phyloP scores from a whole-genome alignment of 441 rosid genomes.

The Arabidopsis lyrata region DNA sequence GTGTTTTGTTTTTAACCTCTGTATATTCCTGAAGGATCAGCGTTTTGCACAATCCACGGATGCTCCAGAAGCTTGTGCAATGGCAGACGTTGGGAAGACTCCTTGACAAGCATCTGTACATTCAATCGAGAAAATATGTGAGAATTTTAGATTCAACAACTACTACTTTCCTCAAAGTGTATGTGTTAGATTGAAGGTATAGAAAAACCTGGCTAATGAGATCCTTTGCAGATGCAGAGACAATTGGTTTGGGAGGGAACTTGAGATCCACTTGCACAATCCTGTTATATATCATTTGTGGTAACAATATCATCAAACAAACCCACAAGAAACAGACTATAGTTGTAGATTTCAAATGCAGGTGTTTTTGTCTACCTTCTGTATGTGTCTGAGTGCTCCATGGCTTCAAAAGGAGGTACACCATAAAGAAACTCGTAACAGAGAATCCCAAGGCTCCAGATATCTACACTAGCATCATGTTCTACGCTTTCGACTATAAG shows the following conservation, averaged over 20 bases:
- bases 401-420: constrained; percentile 92
- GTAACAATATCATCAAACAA: constrained; percentile 20
- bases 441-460: constrained; percentile 96
- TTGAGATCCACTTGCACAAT: constrained; percentile 97
- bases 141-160: constrained; percentile 1
- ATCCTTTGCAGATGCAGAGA: constrained; percentile 90
- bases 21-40: constrained; percentile 88
- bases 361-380: constrained; percentile 58
- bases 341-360: neutral
- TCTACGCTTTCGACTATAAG: constrained; percentile 86
- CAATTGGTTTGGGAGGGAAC: constrained; percentile 85
- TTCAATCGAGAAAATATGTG: neutral
- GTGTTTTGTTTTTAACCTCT: constrained; percentile 49
- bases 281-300: constrained; percentile 48
- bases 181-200: neutral
- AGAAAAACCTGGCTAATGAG: constrained; percentile 75
- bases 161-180: neutral
- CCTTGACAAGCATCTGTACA: constrained; percentile 85
- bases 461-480: constrained; percentile 95
- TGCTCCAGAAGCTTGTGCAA: constrained; percentile 88
- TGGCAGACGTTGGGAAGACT: constrained; percentile 75
- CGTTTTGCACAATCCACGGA: constrained; percentile 94
- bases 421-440: constrained; percentile 95
- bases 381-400: constrained; percentile 93
- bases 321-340: constrained; percentile 17